These are phyloP conservation scores for Zostera marina DNA, from an alignment of 116 monocot genomes.

Conservation along the genomic window DNA sequence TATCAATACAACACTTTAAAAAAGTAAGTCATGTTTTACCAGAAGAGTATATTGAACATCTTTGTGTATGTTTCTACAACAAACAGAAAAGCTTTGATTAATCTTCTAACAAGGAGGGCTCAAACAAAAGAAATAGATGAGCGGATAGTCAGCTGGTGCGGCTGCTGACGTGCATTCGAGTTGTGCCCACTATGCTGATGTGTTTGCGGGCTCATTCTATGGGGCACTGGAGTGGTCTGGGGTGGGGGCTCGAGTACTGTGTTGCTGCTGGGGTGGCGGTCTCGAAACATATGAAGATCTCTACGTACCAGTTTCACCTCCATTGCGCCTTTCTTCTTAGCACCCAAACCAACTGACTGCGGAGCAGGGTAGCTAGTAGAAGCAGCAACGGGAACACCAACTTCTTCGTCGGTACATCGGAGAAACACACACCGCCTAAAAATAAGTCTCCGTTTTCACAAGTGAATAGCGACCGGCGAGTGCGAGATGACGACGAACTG, in stretches of 20 bases:
- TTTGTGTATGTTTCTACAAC: conserved; percentile 55
- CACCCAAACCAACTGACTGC: conserved; percentile 11
- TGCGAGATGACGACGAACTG: no score
- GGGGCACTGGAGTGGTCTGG: no score
- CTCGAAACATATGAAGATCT: conserved; percentile 71
- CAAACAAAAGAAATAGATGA: neutral
- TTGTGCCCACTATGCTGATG: no score
- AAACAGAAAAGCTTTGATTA: neutral
- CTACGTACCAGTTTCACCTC: conserved; percentile 25
- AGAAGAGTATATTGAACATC: conserved; percentile 52
- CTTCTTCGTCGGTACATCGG: conserved; percentile 27
- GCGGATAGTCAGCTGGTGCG: no score
- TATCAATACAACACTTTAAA: neutral
- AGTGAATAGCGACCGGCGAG: no score
- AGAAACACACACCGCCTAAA: no score
- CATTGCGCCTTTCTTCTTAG: conserved; percentile 25
- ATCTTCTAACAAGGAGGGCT: neutral
- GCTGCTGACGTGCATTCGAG: no score
- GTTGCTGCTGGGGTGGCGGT: no score
- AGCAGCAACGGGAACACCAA: conserved; percentile 1
- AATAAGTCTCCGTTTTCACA: no score
- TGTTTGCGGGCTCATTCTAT: no score
- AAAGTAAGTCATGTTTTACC: conserved; percentile 31
- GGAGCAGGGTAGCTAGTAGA: conserved; percentile 2
- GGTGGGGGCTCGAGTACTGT: no score